Base-by-base conservation (phyloP, 2,329 filamentous ascomycete species). In the Fusarium denticulatum region DNA sequence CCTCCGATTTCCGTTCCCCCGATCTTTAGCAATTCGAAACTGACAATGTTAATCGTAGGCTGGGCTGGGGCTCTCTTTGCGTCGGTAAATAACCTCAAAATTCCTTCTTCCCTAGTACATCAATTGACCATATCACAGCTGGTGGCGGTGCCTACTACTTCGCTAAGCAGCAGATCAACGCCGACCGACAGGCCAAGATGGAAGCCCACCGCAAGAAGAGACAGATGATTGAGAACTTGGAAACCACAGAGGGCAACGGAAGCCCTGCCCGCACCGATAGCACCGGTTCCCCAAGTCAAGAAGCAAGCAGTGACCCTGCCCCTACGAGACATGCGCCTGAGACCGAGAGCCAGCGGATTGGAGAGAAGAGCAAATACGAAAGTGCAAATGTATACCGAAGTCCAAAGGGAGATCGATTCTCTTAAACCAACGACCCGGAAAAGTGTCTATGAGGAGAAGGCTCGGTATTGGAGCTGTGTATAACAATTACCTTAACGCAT, bases 61-160 rank as follows among this genome's bases (percentile, higher is more conserved):
- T 96, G 80, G 96, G 96, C 80, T 98, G 94, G 96, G 95, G 94
- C 77, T 89, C 94, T 56, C 89, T 98, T 61, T 96, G 95, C 81
- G 87, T 93, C 77, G 95, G 93, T 95, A 89, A 67, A 90, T 26
- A 28, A 28, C 8, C 18, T 15, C 18, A 24, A n/a, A 34, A 45
- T 24, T 26, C 22, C 42, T 43, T 57, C 56, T 49, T 26, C 30
- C 50, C 60, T 18, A 16, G 6, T 37, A 37, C 65, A 62, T 69
- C 37, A 76, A 69, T 68, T 77, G 71, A 70, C 67, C 36, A 50
- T 62, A 26, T 60, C 36, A 60, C 80, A 95, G 94, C 95, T 76
- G 96, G 96, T 80, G 96, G 91, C 74, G 94, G 92, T 72, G 95
- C 96, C 79, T 99, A 98, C 87, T 95, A 94, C 86, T 97, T 98